phyloP scores from a whole-genome alignment of 2,329 filamentous ascomycete species.

The Calycina marina region DNA sequence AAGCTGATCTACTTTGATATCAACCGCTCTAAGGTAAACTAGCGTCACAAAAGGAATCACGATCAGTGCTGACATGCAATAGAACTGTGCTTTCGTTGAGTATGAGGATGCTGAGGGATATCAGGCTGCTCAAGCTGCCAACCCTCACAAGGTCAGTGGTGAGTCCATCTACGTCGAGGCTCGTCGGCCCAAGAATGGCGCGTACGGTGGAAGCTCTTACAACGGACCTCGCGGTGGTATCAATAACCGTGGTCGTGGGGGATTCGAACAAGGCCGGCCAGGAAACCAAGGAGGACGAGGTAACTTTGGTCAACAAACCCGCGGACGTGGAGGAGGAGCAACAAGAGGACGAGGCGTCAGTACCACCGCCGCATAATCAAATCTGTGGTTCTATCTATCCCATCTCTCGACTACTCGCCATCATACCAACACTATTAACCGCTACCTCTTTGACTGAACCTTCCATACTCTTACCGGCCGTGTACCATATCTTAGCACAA shows the following conservation, averaged over 20 bases:
- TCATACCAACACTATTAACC: constrained; percentile 1
- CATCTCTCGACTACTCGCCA: not conserved
- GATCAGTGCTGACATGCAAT: constrained; percentile 13
- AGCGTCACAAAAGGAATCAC: too few relatives aligned
- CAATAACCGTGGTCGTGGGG: constrained; percentile 51
- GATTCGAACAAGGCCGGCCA: constrained; percentile 42
- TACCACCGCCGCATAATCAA: constrained; percentile 12
- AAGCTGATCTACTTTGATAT: constrained; percentile 62
- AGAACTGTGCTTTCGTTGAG: constrained; percentile 97
- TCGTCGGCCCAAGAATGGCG: constrained; percentile 61
- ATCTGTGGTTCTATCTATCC: not conserved
- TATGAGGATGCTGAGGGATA: constrained; percentile 72
- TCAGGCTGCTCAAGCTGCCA: constrained; percentile 66
- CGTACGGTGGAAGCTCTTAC: constrained; percentile 57
- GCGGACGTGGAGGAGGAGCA: constrained; percentile 52
- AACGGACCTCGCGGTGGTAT: constrained; percentile 44
- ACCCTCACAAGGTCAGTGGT: constrained; percentile 72
- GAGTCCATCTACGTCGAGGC: constrained; percentile 80
- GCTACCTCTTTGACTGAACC: constrained; percentile 2
- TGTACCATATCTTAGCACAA: constrained; percentile 13
- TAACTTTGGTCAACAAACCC: constrained; percentile 32
- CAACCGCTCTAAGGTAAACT: constrained; percentile 66
- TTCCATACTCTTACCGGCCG: constrained; percentile 6
- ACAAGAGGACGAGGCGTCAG: constrained; percentile 41
- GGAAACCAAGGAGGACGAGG: constrained; percentile 14